These are phyloP conservation scores for Aquanectria penicillioides DNA, from an alignment of 2,329 filamentous ascomycete genomes.

Conservation along the genomic window DNA sequence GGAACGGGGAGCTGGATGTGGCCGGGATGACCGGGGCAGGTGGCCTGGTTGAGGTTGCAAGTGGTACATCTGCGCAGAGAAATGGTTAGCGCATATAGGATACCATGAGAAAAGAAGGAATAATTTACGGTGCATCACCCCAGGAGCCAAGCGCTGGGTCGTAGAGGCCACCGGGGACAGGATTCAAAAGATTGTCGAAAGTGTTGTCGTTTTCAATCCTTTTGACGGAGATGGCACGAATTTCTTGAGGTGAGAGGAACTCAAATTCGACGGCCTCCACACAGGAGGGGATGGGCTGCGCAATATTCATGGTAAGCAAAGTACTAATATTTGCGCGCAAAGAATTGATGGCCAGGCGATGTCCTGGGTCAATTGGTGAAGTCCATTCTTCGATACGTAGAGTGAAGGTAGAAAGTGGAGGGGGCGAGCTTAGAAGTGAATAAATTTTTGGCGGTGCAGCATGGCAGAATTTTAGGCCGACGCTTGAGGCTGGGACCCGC, in stretches of 20 bases:
- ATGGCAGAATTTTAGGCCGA: slow-evolving; percentile 53
- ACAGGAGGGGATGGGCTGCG: slow-evolving; percentile 83
- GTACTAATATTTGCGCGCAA: slow-evolving; percentile 28
- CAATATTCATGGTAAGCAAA: slow-evolving; percentile 69
- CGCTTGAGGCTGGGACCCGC: slow-evolving; percentile 1
- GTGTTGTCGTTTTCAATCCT: slow-evolving; percentile 92
- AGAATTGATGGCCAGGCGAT: slow-evolving; percentile 35
- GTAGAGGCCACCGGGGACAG: slow-evolving; percentile 90
- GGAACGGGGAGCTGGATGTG: slow-evolving; percentile 95
- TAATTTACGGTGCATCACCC: slow-evolving; percentile 78
- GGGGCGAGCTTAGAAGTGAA: slow-evolving; percentile 36
- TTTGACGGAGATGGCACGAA: slow-evolving; percentile 90
- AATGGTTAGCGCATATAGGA: slow-evolving; percentile 20
- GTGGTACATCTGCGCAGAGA: slow-evolving; percentile 78
- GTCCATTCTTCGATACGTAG: slow-evolving; percentile 35
- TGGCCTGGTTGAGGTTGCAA: slow-evolving; percentile 83
- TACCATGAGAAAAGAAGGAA: background rate
- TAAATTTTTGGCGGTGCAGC: slow-evolving; percentile 58
- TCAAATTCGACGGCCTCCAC: slow-evolving; percentile 91
- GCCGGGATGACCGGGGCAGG: slow-evolving; percentile 91
- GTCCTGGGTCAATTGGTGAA: slow-evolving; percentile 34
- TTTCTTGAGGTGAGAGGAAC: slow-evolving; percentile 83
- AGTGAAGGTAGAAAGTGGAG: slow-evolving; percentile 35
- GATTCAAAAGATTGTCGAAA: slow-evolving; percentile 92
- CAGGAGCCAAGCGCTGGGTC: slow-evolving; percentile 92